Percentiles rank a stretch among this genome's conserved stretches.
Evolutionary conservation across 2,329 filamentous ascomycete genomes (phyloP).

Genomic region (Ophiostoma australiae): DNA sequence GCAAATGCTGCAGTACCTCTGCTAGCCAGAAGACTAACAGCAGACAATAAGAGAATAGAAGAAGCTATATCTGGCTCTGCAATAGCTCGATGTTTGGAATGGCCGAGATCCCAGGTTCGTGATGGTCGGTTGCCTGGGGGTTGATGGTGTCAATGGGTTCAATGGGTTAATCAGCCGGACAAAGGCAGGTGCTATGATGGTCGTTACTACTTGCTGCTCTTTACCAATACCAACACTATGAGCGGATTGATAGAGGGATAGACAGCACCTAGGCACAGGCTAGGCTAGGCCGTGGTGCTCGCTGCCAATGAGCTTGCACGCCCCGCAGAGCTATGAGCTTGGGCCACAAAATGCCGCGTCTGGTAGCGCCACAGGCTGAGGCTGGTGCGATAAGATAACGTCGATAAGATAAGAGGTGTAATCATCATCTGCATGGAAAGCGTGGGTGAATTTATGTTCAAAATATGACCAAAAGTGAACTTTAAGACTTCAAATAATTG

Average conservation of each 20-base stretch:
- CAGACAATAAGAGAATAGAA: background rate
- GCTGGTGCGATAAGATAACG: conserved; percentile 24
- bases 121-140: conserved; percentile 9
- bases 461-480: background rate
- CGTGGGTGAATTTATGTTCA: too few relatives aligned
- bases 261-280: conserved; percentile 8
- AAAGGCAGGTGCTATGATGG: conserved; percentile 9
- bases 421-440: too few relatives aligned
- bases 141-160: conserved; percentile 17
- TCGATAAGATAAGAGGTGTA: background rate
- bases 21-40: background rate
- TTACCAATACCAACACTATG: conserved; percentile 11
- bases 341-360: conserved; percentile 29
- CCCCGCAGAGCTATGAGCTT: conserved; percentile 27
- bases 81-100: background rate
- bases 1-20: background rate
- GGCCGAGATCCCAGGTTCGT: background rate
- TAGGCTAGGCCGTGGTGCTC: background rate
- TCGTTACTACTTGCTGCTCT: background rate
- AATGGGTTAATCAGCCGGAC: conserved; percentile 1
- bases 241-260: conserved; percentile 23
- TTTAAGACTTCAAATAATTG: background rate
- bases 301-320: conserved; percentile 22
- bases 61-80: background rate
- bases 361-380: conserved; percentile 22